A percentile compares a stretch with the other conserved stretches of the same genome.
These are phyloP conservation scores for Arthrobotrys pseudoclavata DNA, from an alignment of 2,329 filamentous ascomycete genomes.

Conservation along the genomic window DNA sequence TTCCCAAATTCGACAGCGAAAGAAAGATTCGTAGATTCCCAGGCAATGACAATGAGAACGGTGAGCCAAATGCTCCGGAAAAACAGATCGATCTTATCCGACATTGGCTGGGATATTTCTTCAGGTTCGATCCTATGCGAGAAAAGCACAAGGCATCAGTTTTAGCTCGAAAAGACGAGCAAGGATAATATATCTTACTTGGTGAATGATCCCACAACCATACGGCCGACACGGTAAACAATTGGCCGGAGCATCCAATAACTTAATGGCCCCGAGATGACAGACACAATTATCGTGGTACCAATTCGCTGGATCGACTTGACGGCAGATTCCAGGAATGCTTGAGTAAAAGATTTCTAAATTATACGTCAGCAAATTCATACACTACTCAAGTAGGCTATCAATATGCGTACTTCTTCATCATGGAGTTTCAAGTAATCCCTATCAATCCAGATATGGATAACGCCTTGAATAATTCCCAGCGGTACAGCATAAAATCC, in stretches of 20 bases:
- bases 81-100: conserved; percentile 61
- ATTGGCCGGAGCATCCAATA: conserved; percentile 61
- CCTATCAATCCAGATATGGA: conserved; percentile 61
- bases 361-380: background rate
- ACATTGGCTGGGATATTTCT: conserved; percentile 59
- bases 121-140: conserved; percentile 61
- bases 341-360: conserved; percentile 49
- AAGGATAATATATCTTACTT: conserved; percentile 45
- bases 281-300: conserved; percentile 57
- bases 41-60: conserved; percentile 60
- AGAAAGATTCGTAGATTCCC: conserved; percentile 61
- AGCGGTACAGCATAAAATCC: conserved; percentile 60
- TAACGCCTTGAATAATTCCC: conserved; percentile 61
- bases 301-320: conserved; percentile 59
- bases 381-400: background rate
- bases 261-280: conserved; percentile 59
- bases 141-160: conserved; percentile 6
- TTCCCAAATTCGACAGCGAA: conserved; percentile 62
- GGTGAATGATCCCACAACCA: conserved; percentile 61
- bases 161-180: background rate
- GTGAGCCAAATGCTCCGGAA: conserved; percentile 62
- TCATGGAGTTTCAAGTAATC: conserved; percentile 61
- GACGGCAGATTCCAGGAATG: conserved; percentile 40
- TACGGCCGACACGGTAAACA: conserved; percentile 62
- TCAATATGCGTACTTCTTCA: conserved; percentile 45